Evolutionary conservation across 2,329 filamentous ascomycete species (phyloP).

Genomic region (Diplodia mutila): DNA sequence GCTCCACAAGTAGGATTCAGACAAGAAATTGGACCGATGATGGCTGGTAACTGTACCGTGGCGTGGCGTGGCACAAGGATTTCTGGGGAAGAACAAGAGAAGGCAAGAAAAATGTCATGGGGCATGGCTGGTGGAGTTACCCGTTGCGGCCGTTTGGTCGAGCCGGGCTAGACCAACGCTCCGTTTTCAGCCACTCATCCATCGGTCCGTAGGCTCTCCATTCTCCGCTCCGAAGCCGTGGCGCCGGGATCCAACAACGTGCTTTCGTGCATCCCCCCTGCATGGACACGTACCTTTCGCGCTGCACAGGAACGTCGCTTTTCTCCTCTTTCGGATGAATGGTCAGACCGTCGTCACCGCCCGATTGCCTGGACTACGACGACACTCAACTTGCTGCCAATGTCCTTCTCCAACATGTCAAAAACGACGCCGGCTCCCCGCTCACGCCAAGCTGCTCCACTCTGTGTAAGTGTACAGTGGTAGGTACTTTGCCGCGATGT

Average conservation of each 20-base stretch:
- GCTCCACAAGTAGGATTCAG: too few species aligned
- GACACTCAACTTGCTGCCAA: not conserved
- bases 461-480: not conserved
- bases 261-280: not conserved
- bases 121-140: too few species aligned
- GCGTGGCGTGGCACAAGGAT: too few species aligned
- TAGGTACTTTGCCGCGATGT: not conserved
- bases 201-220: not conserved
- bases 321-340: not conserved
- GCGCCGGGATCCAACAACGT: not conserved
- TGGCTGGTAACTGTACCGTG: too few species aligned
- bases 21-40: too few species aligned
- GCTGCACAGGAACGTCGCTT: not conserved
- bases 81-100: too few species aligned
- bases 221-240: not conserved
- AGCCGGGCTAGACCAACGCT: not conserved
- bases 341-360: not conserved
- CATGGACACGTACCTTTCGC: not conserved
- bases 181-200: not conserved
- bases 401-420: not conserved
- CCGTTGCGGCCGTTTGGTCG: not conserved
- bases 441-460: not conserved
- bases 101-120: too few species aligned
- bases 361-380: not conserved
- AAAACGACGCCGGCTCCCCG: not conserved